Evolutionary conservation across 208 protist species (phyloP), one percentile per base, ranked within the genome.

Genomic region (Crithidia mellificae): DNA sequence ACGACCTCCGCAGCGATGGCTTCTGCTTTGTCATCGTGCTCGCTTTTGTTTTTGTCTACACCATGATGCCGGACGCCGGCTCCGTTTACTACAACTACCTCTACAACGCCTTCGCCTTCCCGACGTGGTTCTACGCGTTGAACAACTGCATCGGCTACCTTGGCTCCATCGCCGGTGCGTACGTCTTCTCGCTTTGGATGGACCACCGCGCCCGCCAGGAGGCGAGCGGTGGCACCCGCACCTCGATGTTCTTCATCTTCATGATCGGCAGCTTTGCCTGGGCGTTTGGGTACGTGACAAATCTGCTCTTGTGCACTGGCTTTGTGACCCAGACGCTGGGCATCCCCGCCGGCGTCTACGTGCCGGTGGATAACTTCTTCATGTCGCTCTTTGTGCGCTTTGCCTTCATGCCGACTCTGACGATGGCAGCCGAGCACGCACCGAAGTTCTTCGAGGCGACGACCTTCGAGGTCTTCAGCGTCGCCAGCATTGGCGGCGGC

Each of bases 341-440:
- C 71, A 59, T 87, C 12, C 15, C 64, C 1, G 54, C 73, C 4
- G 29, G 15, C 2, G 25, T 77, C 19, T 87, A 78, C 67, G 63
- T 87, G 15, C 66, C 74, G 0, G 72, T 87, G 25, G 81, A 87
- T 68, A 79, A 53, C 61, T 87, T 87, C 43, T 71, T 81, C 36
- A 72, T 76, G 30, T 69, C 59, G 19, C 29, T 81, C 22, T 81
- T 83, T 39, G 65, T 63, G 20, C 81, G 81, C 63, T 84, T 87
- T 43, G 81, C 81, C 34, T 84, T 84, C 51, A 87, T 87, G 81
- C 81, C 81, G 22, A 79, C 77, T 29, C 41, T 87, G 14, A 62
- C 62, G 9, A 74, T 87, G 67, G 81, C 81, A 17, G 76, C 81
- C 24, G 81, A 87, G 61, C 78, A 81, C 70, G 68, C 77, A n/a